phyloP scores from a whole-genome alignment of 306 rosid genomes.

The Malus orientalis region DNA sequence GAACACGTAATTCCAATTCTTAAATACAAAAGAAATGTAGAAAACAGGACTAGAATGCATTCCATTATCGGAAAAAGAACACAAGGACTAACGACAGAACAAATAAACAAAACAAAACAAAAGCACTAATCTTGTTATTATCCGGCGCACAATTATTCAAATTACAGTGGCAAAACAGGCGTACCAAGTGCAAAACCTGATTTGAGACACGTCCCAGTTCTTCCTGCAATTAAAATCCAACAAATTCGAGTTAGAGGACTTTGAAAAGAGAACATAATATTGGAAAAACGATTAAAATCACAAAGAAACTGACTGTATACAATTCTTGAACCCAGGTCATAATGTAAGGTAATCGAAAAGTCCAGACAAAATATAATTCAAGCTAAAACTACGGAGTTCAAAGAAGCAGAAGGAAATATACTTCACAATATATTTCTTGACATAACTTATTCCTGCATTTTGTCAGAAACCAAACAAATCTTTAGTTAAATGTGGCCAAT shows the following conservation, averaged over 20 bases:
- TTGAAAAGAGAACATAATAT: neutral
- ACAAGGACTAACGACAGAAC: neutral
- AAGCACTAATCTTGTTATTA: neutral
- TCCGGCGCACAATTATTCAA: neutral
- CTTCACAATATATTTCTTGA: neutral
- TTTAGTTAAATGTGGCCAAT: neutral
- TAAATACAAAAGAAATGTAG: neutral
- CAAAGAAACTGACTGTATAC: neutral
- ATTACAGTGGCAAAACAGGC: neutral
- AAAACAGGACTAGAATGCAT: neutral
- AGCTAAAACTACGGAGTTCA: neutral
- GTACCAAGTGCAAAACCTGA: constrained; percentile 53
- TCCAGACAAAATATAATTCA: neutral
- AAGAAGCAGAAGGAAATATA: neutral
- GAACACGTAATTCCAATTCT: neutral
- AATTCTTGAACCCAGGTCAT: neutral
- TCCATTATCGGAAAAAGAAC: neutral
- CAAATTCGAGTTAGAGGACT: neutral
- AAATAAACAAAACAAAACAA: too few relatives aligned
- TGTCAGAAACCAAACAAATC: neutral
- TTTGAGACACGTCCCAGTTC: constrained; percentile 57
- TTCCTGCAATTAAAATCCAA: constrained; percentile 44
- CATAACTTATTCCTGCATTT: neutral
- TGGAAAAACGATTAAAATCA: neutral
- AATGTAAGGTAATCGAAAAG: neutral